These are phyloP conservation scores for Quercus suber DNA, from an alignment of 306 rosid genomes.

Conservation along the genomic window DNA sequence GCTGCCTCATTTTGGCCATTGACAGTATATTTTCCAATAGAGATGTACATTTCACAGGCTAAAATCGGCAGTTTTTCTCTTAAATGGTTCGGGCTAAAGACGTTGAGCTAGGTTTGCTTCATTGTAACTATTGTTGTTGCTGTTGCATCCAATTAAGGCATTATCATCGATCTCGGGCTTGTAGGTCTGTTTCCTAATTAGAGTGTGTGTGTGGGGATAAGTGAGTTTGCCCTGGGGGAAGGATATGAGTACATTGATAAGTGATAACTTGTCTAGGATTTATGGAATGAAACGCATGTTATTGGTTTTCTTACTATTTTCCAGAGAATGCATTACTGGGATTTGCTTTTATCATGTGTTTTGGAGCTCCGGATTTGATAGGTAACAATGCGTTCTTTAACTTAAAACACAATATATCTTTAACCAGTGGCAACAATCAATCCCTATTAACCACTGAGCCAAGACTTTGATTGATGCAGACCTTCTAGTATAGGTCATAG, in stretches of 20 bases:
- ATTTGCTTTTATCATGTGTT: background rate
- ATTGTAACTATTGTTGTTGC: slow-evolving; percentile 41
- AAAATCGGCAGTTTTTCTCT: slow-evolving; percentile 41
- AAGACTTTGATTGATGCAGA: no score
- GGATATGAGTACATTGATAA: no score
- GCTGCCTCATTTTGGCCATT: slow-evolving; percentile 58
- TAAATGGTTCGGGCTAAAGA: slow-evolving; percentile 36
- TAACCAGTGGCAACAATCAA: no score
- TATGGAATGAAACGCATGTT: background rate
- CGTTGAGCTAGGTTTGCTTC: slow-evolving; percentile 39
- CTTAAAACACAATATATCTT: no score
- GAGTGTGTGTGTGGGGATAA: no score
- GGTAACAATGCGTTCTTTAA: background rate
- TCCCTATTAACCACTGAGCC: no score
- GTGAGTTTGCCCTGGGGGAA: no score
- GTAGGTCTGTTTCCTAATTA: slow-evolving; percentile 8
- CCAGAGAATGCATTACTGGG: background rate
- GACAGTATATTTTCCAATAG: slow-evolving; percentile 54
- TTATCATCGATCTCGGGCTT: slow-evolving; percentile 40
- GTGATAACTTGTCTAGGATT: background rate
- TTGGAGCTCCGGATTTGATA: background rate
- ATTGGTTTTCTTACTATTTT: background rate
- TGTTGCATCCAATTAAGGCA: slow-evolving; percentile 47
- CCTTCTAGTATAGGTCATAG: no score
- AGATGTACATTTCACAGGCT: slow-evolving; percentile 45